Conservation (phyloP, 352 stramenopile species). For the Phytopythium sindhum region DNA sequence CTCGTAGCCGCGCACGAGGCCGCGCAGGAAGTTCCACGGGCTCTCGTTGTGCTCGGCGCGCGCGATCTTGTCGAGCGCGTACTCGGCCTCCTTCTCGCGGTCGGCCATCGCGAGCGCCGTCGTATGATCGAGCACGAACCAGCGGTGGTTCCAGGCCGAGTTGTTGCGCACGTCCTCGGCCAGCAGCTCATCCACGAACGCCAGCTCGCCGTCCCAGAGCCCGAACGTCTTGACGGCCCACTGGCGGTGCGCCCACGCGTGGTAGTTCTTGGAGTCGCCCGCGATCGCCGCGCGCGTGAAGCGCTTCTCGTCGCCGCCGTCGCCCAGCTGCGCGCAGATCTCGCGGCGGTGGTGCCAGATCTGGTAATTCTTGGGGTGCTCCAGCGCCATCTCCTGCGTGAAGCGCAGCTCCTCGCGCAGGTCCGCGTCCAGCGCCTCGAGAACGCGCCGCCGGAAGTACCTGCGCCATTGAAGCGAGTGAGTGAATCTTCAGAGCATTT, state of each 20-base stretch:
- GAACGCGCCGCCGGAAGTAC: slow-evolving; percentile 89
- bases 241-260: slow-evolving; percentile 97
- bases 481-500: no score
- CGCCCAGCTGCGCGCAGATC: slow-evolving; percentile 82
- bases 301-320: slow-evolving; percentile 86
- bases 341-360: slow-evolving; percentile 98
- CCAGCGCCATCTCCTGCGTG: slow-evolving; percentile 84
- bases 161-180: slow-evolving; percentile 96
- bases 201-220: slow-evolving; percentile 93
- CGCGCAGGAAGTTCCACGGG: slow-evolving; percentile 90
- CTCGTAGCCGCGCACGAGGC: slow-evolving; percentile 55
- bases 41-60: slow-evolving; percentile 88
- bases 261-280: slow-evolving; percentile 99
- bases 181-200: slow-evolving; percentile 89
- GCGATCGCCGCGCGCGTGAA: slow-evolving; percentile 92
- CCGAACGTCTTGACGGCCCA: slow-evolving; percentile 89
- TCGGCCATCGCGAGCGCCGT: slow-evolving; percentile 26
- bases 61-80: slow-evolving; percentile 64
- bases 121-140: slow-evolving; percentile 76
- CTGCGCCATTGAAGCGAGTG: no score
- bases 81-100: slow-evolving; percentile 67
- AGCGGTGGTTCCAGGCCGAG: slow-evolving; percentile 90
- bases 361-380: slow-evolving; percentile 99
- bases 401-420: slow-evolving; percentile 68
- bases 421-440: slow-evolving; percentile 77